Conservation (phyloP, 2,329 filamentous ascomycete species). For the Calonectria leucothoes region DNA sequence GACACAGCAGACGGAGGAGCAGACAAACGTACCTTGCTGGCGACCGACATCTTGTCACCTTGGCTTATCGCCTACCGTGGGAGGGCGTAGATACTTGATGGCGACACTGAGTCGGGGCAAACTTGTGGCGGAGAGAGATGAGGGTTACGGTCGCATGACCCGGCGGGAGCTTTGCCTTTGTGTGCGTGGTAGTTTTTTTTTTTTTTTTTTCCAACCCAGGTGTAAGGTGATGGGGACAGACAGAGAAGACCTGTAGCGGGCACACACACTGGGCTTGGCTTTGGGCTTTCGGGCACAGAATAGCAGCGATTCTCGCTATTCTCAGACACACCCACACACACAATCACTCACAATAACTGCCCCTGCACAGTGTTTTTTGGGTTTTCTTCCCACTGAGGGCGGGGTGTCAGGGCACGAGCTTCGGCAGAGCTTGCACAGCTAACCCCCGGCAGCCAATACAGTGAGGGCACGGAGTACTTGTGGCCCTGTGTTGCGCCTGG, state of each 20-base stretch:
- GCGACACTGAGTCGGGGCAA: conserved; percentile 47
- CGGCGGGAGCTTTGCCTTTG: conserved; percentile 40
- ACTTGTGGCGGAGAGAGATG: conserved; percentile 45
- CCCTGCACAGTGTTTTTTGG: conserved; percentile 9
- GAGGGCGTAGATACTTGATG: conserved; percentile 48
- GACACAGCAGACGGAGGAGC: neutral
- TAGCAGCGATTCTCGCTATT: conserved; percentile 24
- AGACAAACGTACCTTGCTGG: conserved; percentile 64
- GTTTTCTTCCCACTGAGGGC: neutral
- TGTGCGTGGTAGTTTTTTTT: conserved; percentile 35
- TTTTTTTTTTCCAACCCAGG: conserved; percentile 20
- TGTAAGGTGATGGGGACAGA: conserved; percentile 31
- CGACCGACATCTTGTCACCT: conserved; percentile 71
- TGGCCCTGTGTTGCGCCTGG: neutral
- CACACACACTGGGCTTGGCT: conserved; percentile 18
- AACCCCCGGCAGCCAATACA: conserved; percentile 9
- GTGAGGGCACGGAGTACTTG: conserved; percentile 8
- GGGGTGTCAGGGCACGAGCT: conserved; percentile 25
- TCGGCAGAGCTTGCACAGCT: conserved; percentile 15
- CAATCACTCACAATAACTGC: conserved; percentile 11
- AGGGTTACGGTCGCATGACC: conserved; percentile 54
- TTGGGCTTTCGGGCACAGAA: conserved; percentile 30
- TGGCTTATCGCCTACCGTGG: conserved; percentile 62
- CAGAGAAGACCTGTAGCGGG: conserved; percentile 12
- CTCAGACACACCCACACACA: conserved; percentile 14